Base-by-base conservation (phyloP, 208 protist species). In the Leishmania guyanensis region DNA sequence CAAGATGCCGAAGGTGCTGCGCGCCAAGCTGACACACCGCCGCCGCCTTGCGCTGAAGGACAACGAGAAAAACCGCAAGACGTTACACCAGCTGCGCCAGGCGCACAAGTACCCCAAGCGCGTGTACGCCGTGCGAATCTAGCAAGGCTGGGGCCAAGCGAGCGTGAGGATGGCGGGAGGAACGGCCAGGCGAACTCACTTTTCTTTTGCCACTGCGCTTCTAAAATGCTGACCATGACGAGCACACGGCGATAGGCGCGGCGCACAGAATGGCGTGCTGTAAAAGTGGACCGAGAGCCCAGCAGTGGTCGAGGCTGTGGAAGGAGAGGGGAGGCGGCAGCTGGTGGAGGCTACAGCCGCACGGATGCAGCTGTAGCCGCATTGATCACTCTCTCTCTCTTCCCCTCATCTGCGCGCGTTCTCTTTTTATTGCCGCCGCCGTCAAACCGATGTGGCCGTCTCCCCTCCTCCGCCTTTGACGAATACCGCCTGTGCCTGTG, bases 51-150 rank as follows among this genome's bases (percentile, higher is more conserved):
- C 95, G 65, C 90, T 98, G 81, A 97, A 89, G 82, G 84, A 84
- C 53, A 91, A 92, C 86, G 93, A 98, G 94, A 95, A 95, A 88
- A 94, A 95, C 87, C 91, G 91, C 80, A 97, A 97, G 94, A 98
- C 94, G n/a, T 83, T 74, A 79, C 91, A 75, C 76, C 90, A 97
- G 88, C 65, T 93, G 66, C 93, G 91, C 82, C 87, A 91, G 84
- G 95, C 92, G 51, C 83, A 90, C 81, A 86, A 86, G 78, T 98
- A 90, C 88, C 95, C 95, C 56, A 90, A 92, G 90, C 94, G 94
- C 85, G 92, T 97, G 77, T 97, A 89, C 85, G 94, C 94, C 75
- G 94, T 97, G 80, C 96, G 94, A 91, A 89, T 97, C 84, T 97
- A 95, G 89, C 66, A 26, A 8, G 12, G 39, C 36, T n/a, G 20